These are phyloP conservation scores for Hordeum marinum DNA, from an alignment of 176 grass and related monocot species.

Conservation along the genomic window DNA sequence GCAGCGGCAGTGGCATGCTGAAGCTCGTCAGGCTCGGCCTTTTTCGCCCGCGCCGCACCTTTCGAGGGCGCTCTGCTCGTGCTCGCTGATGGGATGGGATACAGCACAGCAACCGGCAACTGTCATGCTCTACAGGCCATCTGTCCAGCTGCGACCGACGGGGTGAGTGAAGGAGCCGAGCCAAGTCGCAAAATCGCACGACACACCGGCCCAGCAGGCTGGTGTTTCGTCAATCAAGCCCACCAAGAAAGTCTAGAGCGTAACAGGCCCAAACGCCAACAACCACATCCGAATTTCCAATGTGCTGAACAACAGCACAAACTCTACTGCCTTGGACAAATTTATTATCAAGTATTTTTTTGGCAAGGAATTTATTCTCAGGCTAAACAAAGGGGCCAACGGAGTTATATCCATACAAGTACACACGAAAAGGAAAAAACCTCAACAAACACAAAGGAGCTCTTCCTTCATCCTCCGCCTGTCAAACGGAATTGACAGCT, in stretches of 20 bases:
- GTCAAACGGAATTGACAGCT: slow-evolving; percentile 46
- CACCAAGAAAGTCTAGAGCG: neutral
- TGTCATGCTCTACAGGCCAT: neutral
- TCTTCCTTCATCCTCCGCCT: neutral
- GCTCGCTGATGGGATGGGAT: no score
- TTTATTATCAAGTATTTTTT: slow-evolving; percentile 27
- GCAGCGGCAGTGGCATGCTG: neutral
- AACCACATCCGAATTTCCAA: no score
- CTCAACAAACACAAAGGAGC: neutral
- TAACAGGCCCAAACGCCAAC: neutral
- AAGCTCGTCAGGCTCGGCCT: neutral
- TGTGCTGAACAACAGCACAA: neutral
- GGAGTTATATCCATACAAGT: neutral
- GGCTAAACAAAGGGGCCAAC: neutral
- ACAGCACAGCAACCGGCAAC: neutral
- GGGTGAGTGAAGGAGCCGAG: no score
- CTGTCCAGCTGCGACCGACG: no score
- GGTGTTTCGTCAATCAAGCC: neutral
- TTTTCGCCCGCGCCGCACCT: neutral
- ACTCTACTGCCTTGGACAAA: no score
- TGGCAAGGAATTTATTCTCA: slow-evolving; percentile 35
- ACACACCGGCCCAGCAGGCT: neutral
- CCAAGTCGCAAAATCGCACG: neutral
- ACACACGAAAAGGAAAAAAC: neutral
- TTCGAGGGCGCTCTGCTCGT: no score